Conservation (phyloP, 2,329 filamentous ascomycete species). For the Macrophomina phaseolina region DNA sequence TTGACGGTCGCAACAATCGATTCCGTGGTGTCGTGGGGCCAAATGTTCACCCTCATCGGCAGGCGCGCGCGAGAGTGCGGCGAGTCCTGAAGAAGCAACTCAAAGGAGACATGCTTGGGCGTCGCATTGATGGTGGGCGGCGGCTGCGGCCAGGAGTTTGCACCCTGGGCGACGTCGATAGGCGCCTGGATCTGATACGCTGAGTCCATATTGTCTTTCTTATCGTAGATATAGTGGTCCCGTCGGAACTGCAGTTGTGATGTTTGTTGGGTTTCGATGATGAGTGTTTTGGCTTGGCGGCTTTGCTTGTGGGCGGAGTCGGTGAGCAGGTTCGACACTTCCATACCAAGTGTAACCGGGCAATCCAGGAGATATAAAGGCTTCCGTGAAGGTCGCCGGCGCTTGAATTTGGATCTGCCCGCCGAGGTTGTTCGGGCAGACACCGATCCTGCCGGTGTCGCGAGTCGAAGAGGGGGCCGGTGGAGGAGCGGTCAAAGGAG, state of each 20-base stretch:
- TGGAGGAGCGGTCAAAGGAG: slow-evolving; percentile 38
- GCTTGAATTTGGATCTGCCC: slow-evolving; percentile 12
- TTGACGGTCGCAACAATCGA: slow-evolving; percentile 98
- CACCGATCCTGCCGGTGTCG: slow-evolving; percentile 48
- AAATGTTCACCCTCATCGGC: slow-evolving; percentile 89
- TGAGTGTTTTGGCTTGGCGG: slow-evolving; percentile 14
- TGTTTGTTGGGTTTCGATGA: slow-evolving; percentile 19
- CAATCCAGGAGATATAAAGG: slow-evolving; percentile 16
- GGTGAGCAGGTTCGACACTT: slow-evolving; percentile 40
- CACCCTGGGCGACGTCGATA: slow-evolving; percentile 1
- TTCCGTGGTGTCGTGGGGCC: slow-evolving; percentile 93
- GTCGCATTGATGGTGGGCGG: slow-evolving; percentile 39
- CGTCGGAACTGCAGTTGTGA: slow-evolving; percentile 10
- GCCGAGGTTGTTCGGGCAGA: slow-evolving; percentile 15
- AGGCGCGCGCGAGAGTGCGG: slow-evolving; percentile 74
- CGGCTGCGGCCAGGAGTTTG: slow-evolving; percentile 9
- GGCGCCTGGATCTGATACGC: slow-evolving; percentile 13
- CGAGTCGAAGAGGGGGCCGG: slow-evolving; percentile 38
- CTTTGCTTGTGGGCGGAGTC: slow-evolving; percentile 29
- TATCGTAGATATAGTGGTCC: neutral
- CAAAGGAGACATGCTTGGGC: slow-evolving; percentile 78
- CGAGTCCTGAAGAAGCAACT: slow-evolving; percentile 72
- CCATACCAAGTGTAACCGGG: slow-evolving; percentile 34
- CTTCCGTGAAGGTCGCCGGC: slow-evolving; percentile 13
- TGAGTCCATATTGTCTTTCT: slow-evolving; percentile 20